Evolutionary conservation across 352 stramenopile genomes (phyloP), one percentile per base, ranked within the genome.

Genomic region (Phytopythium vexans): DNA sequence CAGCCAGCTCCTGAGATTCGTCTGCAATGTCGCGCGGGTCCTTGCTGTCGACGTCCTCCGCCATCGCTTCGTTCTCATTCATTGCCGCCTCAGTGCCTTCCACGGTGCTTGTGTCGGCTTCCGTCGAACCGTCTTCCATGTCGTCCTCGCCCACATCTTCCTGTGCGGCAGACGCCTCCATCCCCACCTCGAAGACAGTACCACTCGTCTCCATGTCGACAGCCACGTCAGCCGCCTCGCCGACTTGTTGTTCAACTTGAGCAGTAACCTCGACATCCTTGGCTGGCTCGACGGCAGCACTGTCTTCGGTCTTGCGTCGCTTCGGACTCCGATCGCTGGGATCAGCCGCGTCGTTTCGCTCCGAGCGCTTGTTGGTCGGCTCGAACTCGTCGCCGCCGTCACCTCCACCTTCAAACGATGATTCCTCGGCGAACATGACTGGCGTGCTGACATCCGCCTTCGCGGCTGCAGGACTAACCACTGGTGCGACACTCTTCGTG

Each of bases 361-460:
- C 64, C 39, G 59, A 54, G 1, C 68, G 68, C 45, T 76, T 76
- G 51, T 66, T 73, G 10, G 50, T 56, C 1, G 36, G 52, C 33
- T 59, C 14, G 16, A 35, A 43, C 15, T 47, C 37, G n/a, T 43
- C 34, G 10, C 32, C 14, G 43, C 41, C n/a, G 35, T 11, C 39
- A 15, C 44, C 32, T 31, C 34, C 32, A 34, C 43, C 1, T 7
- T 35, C 34, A 38, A 12, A 16, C 1, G 34, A 5, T 2, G 43
- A 38, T 32, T 27, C 43, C 9, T 5, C 34, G 5, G 46, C 15
- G n/a, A 32, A 34, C 46, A 52, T 52, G 33, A 33, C 32, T n/a
- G 46, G 46, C 34, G 46, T 52, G 27, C 3, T 7, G 15, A 34
- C 46, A 1, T 50, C 44, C 9, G 58, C 36, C 8, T 60, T 56